Conservation (phyloP, 1,284 basidiomycete species). For the Spongispora temasekensis region DNA sequence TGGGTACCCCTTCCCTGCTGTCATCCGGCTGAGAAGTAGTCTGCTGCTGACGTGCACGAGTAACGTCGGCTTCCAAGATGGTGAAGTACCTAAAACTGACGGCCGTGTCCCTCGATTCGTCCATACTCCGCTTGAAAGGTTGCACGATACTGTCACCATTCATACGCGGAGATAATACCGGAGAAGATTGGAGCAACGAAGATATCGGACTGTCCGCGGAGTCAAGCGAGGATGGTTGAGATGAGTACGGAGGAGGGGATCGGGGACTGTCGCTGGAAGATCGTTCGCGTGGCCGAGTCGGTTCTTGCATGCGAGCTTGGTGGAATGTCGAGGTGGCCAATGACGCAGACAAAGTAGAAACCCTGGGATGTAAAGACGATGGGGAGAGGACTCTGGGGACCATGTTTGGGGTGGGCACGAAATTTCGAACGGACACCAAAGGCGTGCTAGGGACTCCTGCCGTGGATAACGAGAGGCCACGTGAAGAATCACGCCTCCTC, state of each 20-base stretch:
- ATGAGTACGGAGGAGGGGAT: slow-evolving; percentile 36
- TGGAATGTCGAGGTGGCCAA: slow-evolving; percentile 56
- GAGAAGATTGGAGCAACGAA: slow-evolving; percentile 39
- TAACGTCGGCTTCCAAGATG: slow-evolving; percentile 61
- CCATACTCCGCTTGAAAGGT: slow-evolving; percentile 58
- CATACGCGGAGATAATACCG: slow-evolving; percentile 30
- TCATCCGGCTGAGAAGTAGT: slow-evolving; percentile 16
- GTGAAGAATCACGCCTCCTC: slow-evolving; percentile 24
- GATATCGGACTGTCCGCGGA: slow-evolving; percentile 30
- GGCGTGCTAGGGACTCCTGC: slow-evolving; percentile 22
- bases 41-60: slow-evolving; percentile 30
- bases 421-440: slow-evolving; percentile 47
- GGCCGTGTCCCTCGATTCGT: slow-evolving; percentile 63
- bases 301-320: slow-evolving; percentile 39
- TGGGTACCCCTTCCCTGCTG: slow-evolving; percentile 16
- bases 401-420: slow-evolving; percentile 50
- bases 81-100: slow-evolving; percentile 66
- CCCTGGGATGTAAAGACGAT: slow-evolving; percentile 37
- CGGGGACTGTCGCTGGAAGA: slow-evolving; percentile 21
- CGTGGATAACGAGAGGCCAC: slow-evolving; percentile 21
- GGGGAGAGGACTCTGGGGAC: slow-evolving; percentile 39
- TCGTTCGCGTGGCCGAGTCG: slow-evolving; percentile 11
- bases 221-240: slow-evolving; percentile 34
- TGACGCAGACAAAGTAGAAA: slow-evolving; percentile 71
- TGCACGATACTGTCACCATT: slow-evolving; percentile 39